phyloP scores from a whole-genome alignment of 169 alveolate species.

The Besnoitia besnoiti region DNA sequence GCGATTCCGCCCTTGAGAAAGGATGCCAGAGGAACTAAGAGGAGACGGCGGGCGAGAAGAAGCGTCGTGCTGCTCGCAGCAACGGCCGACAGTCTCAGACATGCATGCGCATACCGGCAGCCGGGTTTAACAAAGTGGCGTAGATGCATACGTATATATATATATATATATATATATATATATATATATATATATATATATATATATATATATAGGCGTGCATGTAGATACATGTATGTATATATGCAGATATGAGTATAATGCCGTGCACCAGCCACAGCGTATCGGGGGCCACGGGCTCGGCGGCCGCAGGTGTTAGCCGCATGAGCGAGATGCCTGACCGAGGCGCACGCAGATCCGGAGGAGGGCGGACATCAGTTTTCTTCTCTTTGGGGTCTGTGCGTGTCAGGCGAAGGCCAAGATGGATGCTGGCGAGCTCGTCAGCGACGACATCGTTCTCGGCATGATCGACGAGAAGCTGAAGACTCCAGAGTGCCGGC shows the following conservation, averaged over 20 bases:
- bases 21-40: too few species aligned
- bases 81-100: too few species aligned
- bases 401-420: constrained; percentile 84
- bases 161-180: not conserved
- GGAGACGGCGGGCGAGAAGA: too few species aligned
- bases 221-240: not conserved
- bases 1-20: too few species aligned
- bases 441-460: constrained; percentile 90
- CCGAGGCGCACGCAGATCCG: too few species aligned
- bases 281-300: too few species aligned
- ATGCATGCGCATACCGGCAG: not conserved
- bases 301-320: too few species aligned
- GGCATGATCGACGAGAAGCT: constrained; percentile 74
- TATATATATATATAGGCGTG: not conserved
- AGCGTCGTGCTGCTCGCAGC: too few species aligned
- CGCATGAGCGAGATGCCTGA: too few species aligned
- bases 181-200: not conserved
- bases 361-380: not conserved
- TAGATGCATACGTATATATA: not conserved
- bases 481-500: constrained; percentile 67
- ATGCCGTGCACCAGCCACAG: not conserved
- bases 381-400: not conserved
- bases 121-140: too few species aligned
- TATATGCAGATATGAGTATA: not conserved
- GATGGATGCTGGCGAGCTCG: constrained; percentile 92